A percentile compares a stretch with the other conserved stretches of the same genome.
These are phyloP conservation scores for Aspergillus saccharolyticus DNA, from an alignment of 495 filamentous ascomycete species.

Conservation along the genomic window DNA sequence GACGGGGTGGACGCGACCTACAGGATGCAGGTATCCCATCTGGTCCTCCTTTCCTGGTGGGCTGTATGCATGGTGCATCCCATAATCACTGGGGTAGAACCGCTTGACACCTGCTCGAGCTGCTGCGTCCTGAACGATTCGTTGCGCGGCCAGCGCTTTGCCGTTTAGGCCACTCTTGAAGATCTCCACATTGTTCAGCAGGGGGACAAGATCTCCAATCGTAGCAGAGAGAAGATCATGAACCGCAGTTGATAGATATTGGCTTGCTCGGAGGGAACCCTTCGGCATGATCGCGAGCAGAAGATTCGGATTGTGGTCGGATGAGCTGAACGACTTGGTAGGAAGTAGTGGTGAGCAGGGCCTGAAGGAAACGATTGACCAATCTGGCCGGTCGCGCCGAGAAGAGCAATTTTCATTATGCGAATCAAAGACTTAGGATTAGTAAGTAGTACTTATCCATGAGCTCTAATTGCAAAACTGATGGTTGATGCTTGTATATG, in stretches of 20 bases:
- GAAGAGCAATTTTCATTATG: constrained; percentile 9
- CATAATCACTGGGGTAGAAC: constrained; percentile 11
- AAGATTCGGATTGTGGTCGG: background rate
- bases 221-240: background rate
- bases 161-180: background rate
- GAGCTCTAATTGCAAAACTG: too few species aligned
- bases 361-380: constrained; percentile 8
- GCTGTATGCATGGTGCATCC: constrained; percentile 1
- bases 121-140: constrained; percentile 4
- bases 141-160: background rate
- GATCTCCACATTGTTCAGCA: background rate
- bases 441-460: too few species aligned
- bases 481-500: too few species aligned
- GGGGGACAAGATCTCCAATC: background rate
- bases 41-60: background rate
- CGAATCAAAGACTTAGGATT: background rate
- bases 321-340: constrained; percentile 4
- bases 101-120: constrained; percentile 7
- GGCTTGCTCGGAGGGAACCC: background rate
- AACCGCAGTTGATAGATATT: background rate
- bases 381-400: constrained; percentile 16
- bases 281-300: background rate
- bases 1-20: background rate
- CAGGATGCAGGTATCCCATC: constrained; percentile 10
- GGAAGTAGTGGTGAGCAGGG: constrained; percentile 3